Percentiles rank a stretch among this genome's conserved stretches.
Evolutionary conservation across 1,284 basidiomycete species (phyloP).

Genomic region (Rhodotorula sp.): DNA sequence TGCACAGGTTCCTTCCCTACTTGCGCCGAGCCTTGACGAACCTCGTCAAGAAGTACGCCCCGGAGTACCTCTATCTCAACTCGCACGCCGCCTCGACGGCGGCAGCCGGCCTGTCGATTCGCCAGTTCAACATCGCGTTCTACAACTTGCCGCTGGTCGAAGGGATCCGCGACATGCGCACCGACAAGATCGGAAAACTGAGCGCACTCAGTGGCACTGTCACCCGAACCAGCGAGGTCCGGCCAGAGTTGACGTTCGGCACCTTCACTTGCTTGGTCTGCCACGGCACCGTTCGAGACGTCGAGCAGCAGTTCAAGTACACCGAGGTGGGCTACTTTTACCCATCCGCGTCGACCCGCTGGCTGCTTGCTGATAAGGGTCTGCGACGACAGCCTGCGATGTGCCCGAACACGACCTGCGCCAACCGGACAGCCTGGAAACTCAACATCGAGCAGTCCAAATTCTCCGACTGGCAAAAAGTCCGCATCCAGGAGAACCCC

Average conservation of each 20-base stretch:
- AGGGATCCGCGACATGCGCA: slow-evolving; percentile 91
- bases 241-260: slow-evolving; percentile 89
- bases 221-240: slow-evolving; percentile 93
- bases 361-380: background rate
- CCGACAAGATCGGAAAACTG: slow-evolving; percentile 86
- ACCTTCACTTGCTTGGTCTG: slow-evolving; percentile 92
- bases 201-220: slow-evolving; percentile 95
- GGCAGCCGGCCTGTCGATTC: slow-evolving; percentile 73
- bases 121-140: slow-evolving; percentile 94
- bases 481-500: slow-evolving; percentile 97
- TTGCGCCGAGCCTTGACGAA: slow-evolving; percentile 85
- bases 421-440: slow-evolving; percentile 86
- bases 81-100: slow-evolving; percentile 53
- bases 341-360: background rate
- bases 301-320: slow-evolving; percentile 99
- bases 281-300: slow-evolving; percentile 79
- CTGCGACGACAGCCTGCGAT: slow-evolving; percentile 67
- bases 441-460: slow-evolving; percentile 94
- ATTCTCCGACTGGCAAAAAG: slow-evolving; percentile 99
- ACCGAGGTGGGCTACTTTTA: slow-evolving; percentile 67
- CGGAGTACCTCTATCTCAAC: slow-evolving; percentile 90
- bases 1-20: slow-evolving; percentile 77
- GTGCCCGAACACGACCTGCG: slow-evolving; percentile 89
- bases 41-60: slow-evolving; percentile 81
- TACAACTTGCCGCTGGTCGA: slow-evolving; percentile 82